Evolutionary conservation across 768 basidiomycete genomes (phyloP).

Genomic region (Lactarius akahatsu): DNA sequence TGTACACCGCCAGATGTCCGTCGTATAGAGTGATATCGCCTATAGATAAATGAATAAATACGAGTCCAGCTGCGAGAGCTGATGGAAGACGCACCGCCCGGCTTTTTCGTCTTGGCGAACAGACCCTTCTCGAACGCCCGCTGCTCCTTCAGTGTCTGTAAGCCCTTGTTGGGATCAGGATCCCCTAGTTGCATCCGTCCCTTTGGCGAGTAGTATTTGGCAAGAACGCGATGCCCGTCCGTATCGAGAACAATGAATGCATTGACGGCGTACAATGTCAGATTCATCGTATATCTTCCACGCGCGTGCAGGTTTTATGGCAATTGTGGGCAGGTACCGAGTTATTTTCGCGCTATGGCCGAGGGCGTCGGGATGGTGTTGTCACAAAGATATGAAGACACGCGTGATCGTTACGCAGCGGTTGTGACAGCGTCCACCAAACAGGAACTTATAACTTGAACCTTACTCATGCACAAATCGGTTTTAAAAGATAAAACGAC

Average conservation of each 20-base stretch:
- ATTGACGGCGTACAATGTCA: slow-evolving; percentile 84
- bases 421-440: no score
- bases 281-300: slow-evolving; percentile 50
- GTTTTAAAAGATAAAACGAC: neutral
- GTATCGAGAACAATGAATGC: slow-evolving; percentile 91
- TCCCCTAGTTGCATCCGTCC: slow-evolving; percentile 52
- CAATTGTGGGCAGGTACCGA: no score
- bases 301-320: neutral
- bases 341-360: slow-evolving; percentile 1
- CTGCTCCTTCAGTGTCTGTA: slow-evolving; percentile 83
- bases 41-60: slow-evolving; percentile 33
- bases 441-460: no score
- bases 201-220: slow-evolving; percentile 90
- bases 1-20: slow-evolving; percentile 88
- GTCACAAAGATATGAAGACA: neutral
- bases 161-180: slow-evolving; percentile 50
- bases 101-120: slow-evolving; percentile 93
- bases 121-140: slow-evolving; percentile 93
- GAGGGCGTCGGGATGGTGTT: neutral
- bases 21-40: slow-evolving; percentile 95
- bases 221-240: slow-evolving; percentile 92
- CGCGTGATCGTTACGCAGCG: no score
- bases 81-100: slow-evolving; percentile 62
- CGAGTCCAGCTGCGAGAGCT: neutral
- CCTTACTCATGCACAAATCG: no score